Percentiles rank a stretch among this genome's conserved stretches.
These are phyloP conservation scores for Saprolegnia diclina DNA, from an alignment of 352 stramenopile species.

Conservation along the genomic window DNA sequence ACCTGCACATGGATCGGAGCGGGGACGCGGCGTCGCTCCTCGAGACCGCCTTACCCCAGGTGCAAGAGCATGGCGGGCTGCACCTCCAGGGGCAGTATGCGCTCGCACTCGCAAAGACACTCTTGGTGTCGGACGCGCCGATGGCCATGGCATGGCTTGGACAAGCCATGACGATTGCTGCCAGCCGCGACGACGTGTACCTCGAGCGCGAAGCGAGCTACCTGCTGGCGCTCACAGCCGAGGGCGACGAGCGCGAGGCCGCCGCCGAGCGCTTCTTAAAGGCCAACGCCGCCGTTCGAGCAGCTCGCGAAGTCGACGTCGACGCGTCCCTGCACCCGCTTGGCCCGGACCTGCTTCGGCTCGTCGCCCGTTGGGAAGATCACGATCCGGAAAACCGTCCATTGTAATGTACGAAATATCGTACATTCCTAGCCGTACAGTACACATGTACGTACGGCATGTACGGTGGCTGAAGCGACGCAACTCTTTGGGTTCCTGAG, in stretches of 20 bases:
- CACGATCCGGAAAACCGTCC: no score
- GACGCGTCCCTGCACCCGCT: no score
- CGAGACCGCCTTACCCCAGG: slow-evolving; percentile 32
- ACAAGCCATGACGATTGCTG: not conserved
- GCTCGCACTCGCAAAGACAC: slow-evolving; percentile 41
- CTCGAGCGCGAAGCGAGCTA: slow-evolving; percentile 5
- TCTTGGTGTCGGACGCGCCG: slow-evolving; percentile 21
- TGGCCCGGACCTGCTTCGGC: no score
- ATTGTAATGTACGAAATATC: no score
- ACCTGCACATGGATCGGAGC: slow-evolving; percentile 36
- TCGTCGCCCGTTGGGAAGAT: no score
- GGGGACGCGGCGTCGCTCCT: slow-evolving; percentile 38
- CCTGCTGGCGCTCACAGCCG: not conserved
- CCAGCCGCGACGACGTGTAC: not conserved
- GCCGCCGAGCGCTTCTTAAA: not conserved
- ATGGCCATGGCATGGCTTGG: not conserved
- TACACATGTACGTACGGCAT: no score
- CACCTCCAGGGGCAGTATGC: slow-evolving; percentile 41
- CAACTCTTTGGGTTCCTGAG: no score
- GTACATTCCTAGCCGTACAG: no score
- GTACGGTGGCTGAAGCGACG: no score
- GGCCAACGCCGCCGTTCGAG: not conserved
- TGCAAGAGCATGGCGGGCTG: slow-evolving; percentile 43
- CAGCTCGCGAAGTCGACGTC: not conserved
- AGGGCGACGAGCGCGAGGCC: not conserved